Evolutionary conservation across 129 eudicot genomes (phyloP).

Genomic region (Pulicaria dysenterica): DNA sequence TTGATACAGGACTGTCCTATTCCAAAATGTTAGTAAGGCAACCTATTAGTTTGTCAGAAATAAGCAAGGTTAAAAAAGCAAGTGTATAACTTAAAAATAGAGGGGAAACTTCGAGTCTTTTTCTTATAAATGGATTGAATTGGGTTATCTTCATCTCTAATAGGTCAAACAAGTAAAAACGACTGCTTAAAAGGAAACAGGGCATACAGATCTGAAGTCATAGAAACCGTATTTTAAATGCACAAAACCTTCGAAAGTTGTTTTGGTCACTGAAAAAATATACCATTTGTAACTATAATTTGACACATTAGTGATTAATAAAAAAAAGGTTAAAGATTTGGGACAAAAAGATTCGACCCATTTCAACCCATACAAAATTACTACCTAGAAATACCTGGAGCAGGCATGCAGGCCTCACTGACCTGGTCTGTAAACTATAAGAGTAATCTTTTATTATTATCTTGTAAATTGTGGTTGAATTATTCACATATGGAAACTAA

Average conservation of each 20-base stretch:
- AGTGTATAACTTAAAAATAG: neutral
- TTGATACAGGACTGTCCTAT: neutral
- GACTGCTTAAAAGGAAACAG: neutral
- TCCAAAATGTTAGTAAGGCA: neutral
- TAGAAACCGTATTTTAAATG: neutral
- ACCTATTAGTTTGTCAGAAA: neutral
- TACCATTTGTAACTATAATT: neutral
- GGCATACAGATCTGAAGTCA: neutral
- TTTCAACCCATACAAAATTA: neutral
- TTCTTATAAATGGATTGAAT: neutral
- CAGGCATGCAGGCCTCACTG: neutral
- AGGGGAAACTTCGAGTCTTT: neutral
- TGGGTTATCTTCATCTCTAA: neutral
- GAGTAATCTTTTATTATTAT: neutral
- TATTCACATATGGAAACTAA: conserved; percentile 26
- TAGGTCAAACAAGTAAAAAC: neutral
- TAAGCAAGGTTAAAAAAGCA: neutral
- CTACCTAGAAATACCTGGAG: neutral
- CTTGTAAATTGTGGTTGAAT: conserved; percentile 8
- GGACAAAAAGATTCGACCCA: neutral
- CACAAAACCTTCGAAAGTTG: neutral
- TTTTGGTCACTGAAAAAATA: neutral
- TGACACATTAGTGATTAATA: neutral
- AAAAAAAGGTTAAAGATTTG: neutral
- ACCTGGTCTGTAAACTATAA: neutral